Percentiles rank a stretch among this genome's conserved stretches.
phyloP scores from a whole-genome alignment of 768 basidiomycete genomes.

The Xerocomellus dryophilus region DNA sequence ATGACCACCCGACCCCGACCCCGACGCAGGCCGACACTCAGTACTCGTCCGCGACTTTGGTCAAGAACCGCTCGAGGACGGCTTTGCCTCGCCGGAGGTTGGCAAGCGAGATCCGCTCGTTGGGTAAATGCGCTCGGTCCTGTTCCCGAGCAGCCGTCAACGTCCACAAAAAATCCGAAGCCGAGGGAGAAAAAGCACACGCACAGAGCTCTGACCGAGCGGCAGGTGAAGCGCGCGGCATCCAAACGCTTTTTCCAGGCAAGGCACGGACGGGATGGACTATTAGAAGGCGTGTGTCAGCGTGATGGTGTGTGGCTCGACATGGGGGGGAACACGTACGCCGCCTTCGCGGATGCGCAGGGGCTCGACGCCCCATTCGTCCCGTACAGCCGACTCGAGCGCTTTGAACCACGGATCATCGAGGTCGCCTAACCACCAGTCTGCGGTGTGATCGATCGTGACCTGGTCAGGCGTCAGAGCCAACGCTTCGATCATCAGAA shows the following conservation, averaged over 20 bases:
- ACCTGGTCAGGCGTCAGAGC: constrained; percentile 44
- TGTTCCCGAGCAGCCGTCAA: constrained; percentile 21
- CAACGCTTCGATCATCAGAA: too few species aligned
- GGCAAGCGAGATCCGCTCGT: constrained; percentile 84
- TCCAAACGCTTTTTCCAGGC: constrained; percentile 85
- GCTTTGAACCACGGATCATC: constrained; percentile 84
- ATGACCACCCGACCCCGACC: background rate
- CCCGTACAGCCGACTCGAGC: constrained; percentile 74
- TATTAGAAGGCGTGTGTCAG: constrained; percentile 26
- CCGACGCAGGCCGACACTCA: background rate
- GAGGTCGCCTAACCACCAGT: constrained; percentile 95
- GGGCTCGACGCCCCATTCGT: constrained; percentile 86
- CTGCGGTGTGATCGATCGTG: constrained; percentile 75
- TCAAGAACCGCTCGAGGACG: constrained; percentile 72
- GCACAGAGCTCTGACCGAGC: constrained; percentile 85
- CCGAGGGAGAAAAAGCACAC: constrained; percentile 19
- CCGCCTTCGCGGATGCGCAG: constrained; percentile 92
- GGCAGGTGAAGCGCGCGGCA: constrained; percentile 92
- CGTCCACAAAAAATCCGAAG: too few species aligned
- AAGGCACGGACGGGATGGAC: constrained; percentile 94
- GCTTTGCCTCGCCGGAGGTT: constrained; percentile 79
- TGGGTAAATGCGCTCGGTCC: constrained; percentile 92
- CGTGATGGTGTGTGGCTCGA: background rate
- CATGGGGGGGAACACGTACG: constrained; percentile 42
- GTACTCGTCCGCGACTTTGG: constrained; percentile 43